phyloP scores from a whole-genome alignment of 164 flowering plant species.

The Aristolochia californica region DNA sequence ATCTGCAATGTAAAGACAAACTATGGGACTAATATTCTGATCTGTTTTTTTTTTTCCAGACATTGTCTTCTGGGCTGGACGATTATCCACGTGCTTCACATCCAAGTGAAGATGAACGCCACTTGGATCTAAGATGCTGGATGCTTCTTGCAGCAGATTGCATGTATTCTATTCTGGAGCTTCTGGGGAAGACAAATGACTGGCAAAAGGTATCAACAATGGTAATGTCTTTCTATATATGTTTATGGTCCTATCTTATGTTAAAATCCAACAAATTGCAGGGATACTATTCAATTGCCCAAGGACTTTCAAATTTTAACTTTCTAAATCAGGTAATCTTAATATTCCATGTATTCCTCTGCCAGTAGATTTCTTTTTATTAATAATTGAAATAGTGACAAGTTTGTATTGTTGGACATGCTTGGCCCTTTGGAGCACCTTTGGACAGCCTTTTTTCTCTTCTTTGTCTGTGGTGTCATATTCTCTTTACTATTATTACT shows the following conservation, averaged over 20 bases:
- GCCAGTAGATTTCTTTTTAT: no score
- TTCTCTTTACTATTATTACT: no score
- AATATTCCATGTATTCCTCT: no score
- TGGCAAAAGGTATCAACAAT: constrained; percentile 34
- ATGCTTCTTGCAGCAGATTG: constrained; percentile 90
- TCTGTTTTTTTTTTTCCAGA: constrained; percentile 27
- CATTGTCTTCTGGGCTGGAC: constrained; percentile 87
- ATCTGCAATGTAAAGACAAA: no score
- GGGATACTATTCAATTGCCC: constrained; percentile 52
- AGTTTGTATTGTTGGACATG: no score
- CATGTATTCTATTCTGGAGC: constrained; percentile 56
- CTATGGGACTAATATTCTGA: neutral
- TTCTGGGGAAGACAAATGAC: constrained; percentile 28
- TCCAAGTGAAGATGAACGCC: constrained; percentile 88
- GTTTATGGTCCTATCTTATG: neutral
- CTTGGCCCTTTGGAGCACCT: no score
- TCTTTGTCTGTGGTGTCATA: no score
- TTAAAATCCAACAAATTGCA: constrained; percentile 22
- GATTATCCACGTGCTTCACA: constrained; percentile 99
- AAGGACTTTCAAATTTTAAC: constrained; percentile 65
- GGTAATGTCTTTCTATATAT: neutral
- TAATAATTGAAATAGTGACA: no score
- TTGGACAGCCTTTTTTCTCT: no score
- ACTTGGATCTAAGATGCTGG: constrained; percentile 96
- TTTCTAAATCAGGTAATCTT: constrained; percentile 57